Evolutionary conservation across 208 protist species (phyloP), one percentile per base, ranked within the genome.

Genomic region (Trypanosoma mega): DNA sequence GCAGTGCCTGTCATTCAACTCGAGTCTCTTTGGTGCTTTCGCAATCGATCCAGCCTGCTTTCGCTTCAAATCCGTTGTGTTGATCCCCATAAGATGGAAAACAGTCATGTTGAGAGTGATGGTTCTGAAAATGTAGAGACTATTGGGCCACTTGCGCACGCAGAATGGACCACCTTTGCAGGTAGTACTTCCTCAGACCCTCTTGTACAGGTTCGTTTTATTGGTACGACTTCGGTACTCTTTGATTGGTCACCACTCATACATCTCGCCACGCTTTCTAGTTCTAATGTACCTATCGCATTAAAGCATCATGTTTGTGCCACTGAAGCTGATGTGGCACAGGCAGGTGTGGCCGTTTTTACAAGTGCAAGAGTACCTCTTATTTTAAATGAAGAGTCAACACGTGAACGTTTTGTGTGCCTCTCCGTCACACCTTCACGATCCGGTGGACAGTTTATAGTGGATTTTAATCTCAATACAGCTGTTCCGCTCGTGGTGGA

Each of bases 201-300:
- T 31, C 21, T 50, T n/a, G 37, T 69, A 12, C 68, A 72, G 63
- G 41, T 80, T 24, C 63, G 60, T 33, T 76, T 58, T 59, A 26
- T 50, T 21, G 33, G 26, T n/a, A n/a, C n/a, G 27, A 51, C 21
- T 26, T 14, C n/a, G 5, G 50, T 30, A 30, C 14, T 66, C 16
- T 74, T 72, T 67, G 20, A 31, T 18, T 86, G 79, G 79, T 82
- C 75, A 9, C 64, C 68, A 7, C 72, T 68, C 2, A 53, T 86
- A 3, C 65, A 59, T 36, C 63, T 86, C 18, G 66, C 69, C 12
- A 70, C 71, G 3, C 56, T 86, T 0, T 63, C 72, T 26, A 72
- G 68, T 12, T 56, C 64, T 12, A 50, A 50, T 63, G 56, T 78
- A 30, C 68, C 79, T 20, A 55, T 77, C 7, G 50, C 53, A 16